phyloP scores from a whole-genome alignment of 2,329 filamentous ascomycete species.

The Hypoxylon sp. region DNA sequence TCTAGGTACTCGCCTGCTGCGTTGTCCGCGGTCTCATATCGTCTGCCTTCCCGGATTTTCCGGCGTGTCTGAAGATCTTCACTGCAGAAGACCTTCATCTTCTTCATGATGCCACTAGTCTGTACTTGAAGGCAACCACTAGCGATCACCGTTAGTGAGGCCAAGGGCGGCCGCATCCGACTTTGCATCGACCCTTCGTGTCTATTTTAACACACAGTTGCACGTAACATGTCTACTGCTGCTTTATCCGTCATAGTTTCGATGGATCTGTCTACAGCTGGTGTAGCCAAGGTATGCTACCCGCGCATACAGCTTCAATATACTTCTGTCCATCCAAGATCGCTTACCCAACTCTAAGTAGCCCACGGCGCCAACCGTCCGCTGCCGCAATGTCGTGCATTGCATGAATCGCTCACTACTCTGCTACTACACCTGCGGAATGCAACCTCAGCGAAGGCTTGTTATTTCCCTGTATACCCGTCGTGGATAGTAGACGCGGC shows the following conservation, averaged over 20 bases:
- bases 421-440: conserved; percentile 37
- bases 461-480: conserved; percentile 44
- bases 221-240: conserved; percentile 31
- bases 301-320: conserved; percentile 39
- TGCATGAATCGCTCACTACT: conserved; percentile 38
- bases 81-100: conserved; percentile 43
- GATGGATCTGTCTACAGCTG: conserved; percentile 23
- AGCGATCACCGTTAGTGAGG: conserved; percentile 40
- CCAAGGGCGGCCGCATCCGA: conserved; percentile 38
- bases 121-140: conserved; percentile 36
- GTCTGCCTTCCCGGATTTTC: conserved; percentile 44
- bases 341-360: conserved; percentile 42
- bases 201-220: conserved; percentile 27
- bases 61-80: conserved; percentile 50
- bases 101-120: conserved; percentile 27
- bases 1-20: conserved; percentile 21
- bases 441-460: conserved; percentile 43
- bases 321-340: conserved; percentile 42
- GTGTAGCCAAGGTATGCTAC: conserved; percentile 29
- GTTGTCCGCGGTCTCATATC: conserved; percentile 34
- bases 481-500: conserved; percentile 39
- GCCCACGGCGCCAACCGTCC: conserved; percentile 46
- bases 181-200: conserved; percentile 24
- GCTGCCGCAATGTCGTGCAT: conserved; percentile 48
- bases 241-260: conserved; percentile 33